A percentile compares a stretch with the other conserved stretches of the same genome.
phyloP scores from a whole-genome alignment of 352 stramenopile genomes.

The Globisporangium yorkense region DNA sequence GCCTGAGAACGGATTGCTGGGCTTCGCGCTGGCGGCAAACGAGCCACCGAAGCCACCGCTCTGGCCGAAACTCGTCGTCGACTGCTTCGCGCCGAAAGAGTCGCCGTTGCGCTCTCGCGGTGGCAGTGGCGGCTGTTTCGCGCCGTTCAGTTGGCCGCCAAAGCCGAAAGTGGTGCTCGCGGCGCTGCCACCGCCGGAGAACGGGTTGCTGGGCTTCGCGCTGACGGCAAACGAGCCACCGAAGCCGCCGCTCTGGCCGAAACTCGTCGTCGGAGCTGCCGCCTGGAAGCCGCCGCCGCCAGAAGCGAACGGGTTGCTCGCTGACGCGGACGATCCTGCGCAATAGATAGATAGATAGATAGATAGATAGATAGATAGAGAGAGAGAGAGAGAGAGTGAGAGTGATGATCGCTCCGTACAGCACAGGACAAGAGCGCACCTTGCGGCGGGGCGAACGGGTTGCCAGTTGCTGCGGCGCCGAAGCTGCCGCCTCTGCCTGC shows the following conservation, averaged over 20 bases:
- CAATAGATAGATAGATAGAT: neutral
- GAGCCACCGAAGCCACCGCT: constrained; percentile 11
- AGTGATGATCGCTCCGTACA: neutral
- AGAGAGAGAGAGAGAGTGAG: neutral
- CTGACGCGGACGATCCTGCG: neutral
- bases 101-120: constrained; percentile 5
- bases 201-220: constrained; percentile 8
- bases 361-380: neutral
- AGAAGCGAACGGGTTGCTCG: constrained; percentile 3
- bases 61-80: constrained; percentile 31
- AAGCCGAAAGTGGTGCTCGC: neutral
- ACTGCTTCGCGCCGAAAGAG: constrained; percentile 15
- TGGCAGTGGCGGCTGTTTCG: constrained; percentile 1
- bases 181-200: neutral
- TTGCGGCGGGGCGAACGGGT: constrained; percentile 2
- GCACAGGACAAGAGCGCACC: constrained; percentile 8
- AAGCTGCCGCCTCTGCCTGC: neutral
- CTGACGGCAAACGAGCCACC: constrained; percentile 2
- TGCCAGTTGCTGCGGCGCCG: neutral
- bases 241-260: constrained; percentile 24
- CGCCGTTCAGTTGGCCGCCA: neutral
- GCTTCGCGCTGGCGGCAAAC: neutral
- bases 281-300: constrained; percentile 9
- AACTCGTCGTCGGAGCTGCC: constrained; percentile 6
- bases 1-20: constrained; percentile 13